phyloP scores from a whole-genome alignment of 2,329 filamentous ascomycete genomes.

The Helminthosporium solani region DNA sequence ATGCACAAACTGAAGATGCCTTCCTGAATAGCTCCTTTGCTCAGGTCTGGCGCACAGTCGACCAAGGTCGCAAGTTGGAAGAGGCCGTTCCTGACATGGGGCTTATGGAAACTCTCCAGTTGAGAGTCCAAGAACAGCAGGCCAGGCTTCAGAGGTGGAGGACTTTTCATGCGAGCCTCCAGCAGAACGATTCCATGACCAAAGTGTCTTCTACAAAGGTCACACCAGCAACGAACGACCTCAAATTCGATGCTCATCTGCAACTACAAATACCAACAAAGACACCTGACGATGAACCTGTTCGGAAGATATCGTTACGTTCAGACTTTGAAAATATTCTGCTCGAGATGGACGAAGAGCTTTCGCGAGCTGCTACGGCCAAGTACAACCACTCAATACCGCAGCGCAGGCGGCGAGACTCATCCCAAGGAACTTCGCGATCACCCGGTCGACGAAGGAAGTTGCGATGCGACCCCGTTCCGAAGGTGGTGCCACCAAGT shows the following conservation, averaged over 20 bases:
- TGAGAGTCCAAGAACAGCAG: slow-evolving; percentile 65
- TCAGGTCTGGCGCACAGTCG: slow-evolving; percentile 68
- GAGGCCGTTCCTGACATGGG: slow-evolving; percentile 55
- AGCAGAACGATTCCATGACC: slow-evolving; percentile 11
- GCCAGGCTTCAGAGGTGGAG: slow-evolving; percentile 72
- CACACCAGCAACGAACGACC: slow-evolving; percentile 12
- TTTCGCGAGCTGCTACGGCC: slow-evolving; percentile 22
- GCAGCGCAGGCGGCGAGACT: slow-evolving; percentile 20
- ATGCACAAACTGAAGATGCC: slow-evolving; percentile 56
- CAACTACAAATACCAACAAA: slow-evolving; percentile 29
- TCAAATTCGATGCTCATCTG: slow-evolving; percentile 38
- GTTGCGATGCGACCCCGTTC: slow-evolving; percentile 14
- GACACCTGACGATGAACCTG: slow-evolving; percentile 5
- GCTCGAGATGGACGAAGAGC: slow-evolving; percentile 31
- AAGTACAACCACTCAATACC: slow-evolving; percentile 16
- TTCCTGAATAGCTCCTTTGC: slow-evolving; percentile 69
- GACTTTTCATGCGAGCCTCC: slow-evolving; percentile 56
- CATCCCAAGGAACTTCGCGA: slow-evolving; percentile 17
- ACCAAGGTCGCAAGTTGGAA: slow-evolving; percentile 59
- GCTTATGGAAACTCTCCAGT: slow-evolving; percentile 70
- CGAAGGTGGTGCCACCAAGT: slow-evolving; percentile 15
- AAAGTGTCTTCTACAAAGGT: slow-evolving; percentile 5
- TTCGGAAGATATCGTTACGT: slow-evolving; percentile 14
- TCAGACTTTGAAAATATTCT: slow-evolving; percentile 28
- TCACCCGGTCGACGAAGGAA: slow-evolving; percentile 24